Base-by-base conservation (phyloP, 2,329 filamentous ascomycete species). In the Aspergillus sp. region DNA sequence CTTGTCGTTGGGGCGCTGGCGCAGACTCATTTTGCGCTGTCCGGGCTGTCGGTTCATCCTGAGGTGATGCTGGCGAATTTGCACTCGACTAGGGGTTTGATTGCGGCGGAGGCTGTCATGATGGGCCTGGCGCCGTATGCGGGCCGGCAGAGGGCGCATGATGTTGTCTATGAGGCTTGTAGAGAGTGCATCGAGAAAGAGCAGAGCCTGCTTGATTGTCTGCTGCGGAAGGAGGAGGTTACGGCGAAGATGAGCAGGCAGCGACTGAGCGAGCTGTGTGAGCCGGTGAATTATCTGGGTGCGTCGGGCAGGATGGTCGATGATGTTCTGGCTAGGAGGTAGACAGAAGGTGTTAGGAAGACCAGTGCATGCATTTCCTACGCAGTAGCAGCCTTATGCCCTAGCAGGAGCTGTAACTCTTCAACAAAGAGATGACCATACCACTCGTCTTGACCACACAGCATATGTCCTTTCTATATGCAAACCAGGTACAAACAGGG, bases 41-140 rank as follows among this genome's bases (percentile, higher is more conserved):
- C 60, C 0, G 71, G 70, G 0, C 57, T 75, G 0, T 63, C 67
- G 2, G 71, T 75, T 4, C 63, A 74, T 38, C 53, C 53, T 0
- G 58, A 63, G 30, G 52, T 61, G 10, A 73, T 75, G 70, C 43
- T 63, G 33, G 46, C 51, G 0, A 76, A 75, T 39, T 54, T 75
- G 1, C 57, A 63, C 28, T 71, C 65, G 1, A 72, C 69, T 0
- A 55, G 55, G 26, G 71, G 71, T 0, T 49, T 75, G 13, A 75
- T 75, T 41, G 71, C 74, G 8, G 71, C 63, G 0, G 72, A 75
- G 52, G 70, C 72, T 2, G 68, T 75, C n/a, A 75, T 75, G 71
- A 75, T 75, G 72, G 66, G 62, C 1, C 56, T 75, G 30, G 72
- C 70, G n/a, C 60, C 63, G 11, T 55, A 66, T 49, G 53, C 71